Evolutionary conservation across 2,329 filamentous ascomycete genomes (phyloP), one percentile per base, ranked within the genome.

Genomic region (Beauveria caledonica): DNA sequence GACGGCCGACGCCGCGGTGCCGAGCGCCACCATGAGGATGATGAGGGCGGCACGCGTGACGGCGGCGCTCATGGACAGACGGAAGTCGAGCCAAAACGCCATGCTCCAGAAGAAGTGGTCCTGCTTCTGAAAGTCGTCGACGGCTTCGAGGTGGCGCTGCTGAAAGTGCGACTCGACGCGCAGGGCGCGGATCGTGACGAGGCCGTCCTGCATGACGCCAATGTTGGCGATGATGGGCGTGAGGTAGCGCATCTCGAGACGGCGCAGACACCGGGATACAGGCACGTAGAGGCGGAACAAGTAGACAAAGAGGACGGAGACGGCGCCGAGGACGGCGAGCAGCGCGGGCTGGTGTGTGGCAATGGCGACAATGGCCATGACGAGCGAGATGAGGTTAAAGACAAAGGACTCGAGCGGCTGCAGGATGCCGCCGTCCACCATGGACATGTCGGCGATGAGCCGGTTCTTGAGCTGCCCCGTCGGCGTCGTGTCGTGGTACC

Each of bases 31-130:
- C 15, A 92, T 92, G 10, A 92, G 81, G 1, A 87, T 71, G 1
- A 90, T 90, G 56, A 96, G 76, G 0, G 85, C 74, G 62, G 93
- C 88, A 0, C 89, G 91, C 8, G 90, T 90, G 3, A 83, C 70
- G 0, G 88, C 88, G 0, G 90, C 90, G 6, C 71, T 68, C 46
- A 71, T 64, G 56, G 70, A 68, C 60, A 94, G 93, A 13, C 92
- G 85, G 68, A 88, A 91, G 70, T 86, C 86, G 2, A 96, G 79
- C 92, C 92, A 96, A 8, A 86, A 85, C 65, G 95, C 90, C 48
- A 95, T 79, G 62, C 86, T 89, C 88, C 92, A 96, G 75, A 95
- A 96, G 74, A 96, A 96, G 71, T 97, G 92, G 68, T 97, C 92
- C 82, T 96, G 94, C 70, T 91, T 91, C 71, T 96, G 92, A 69